These are phyloP conservation scores for Ascochyta fabae DNA, from an alignment of 2,329 filamentous ascomycete species.

Conservation along the genomic window DNA sequence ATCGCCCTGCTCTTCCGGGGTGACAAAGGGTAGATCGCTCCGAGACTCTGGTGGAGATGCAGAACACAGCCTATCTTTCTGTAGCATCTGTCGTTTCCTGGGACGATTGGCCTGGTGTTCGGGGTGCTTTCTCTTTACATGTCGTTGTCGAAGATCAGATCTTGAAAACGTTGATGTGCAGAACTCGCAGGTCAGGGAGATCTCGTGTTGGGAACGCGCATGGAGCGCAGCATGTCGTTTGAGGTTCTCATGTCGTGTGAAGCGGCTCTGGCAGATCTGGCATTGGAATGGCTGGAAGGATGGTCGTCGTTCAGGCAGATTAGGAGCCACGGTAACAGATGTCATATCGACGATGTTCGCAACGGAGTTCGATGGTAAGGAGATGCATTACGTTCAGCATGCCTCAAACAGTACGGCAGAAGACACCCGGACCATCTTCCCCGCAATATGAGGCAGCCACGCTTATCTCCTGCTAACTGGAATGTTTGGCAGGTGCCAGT, in stretches of 20 bases:
- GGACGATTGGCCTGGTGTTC: constrained; percentile 10
- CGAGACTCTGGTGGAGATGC: not conserved
- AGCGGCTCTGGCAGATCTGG: constrained; percentile 27
- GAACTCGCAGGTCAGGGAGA: constrained; percentile 22
- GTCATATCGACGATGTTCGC: not conserved
- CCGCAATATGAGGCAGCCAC: constrained; percentile 9
- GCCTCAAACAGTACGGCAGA: not conserved
- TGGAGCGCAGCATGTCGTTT: constrained; percentile 30
- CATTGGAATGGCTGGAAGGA: constrained; percentile 30
- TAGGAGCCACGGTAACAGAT: constrained; percentile 3
- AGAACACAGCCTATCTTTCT: not conserved
- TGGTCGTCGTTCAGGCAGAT: constrained; percentile 2
- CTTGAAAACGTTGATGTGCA: constrained; percentile 29
- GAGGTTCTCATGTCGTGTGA: constrained; percentile 31
- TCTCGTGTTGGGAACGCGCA: constrained; percentile 14
- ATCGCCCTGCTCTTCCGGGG: constrained; percentile 1
- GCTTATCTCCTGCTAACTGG: constrained; percentile 11
- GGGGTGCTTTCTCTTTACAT: constrained; percentile 28
- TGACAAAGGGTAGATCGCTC: not conserved
- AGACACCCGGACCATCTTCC: not conserved
- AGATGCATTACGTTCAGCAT: constrained; percentile 2
- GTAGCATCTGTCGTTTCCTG: constrained; percentile 13
- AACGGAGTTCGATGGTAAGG: not conserved
- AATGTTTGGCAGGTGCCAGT: not conserved
- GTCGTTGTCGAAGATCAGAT: constrained; percentile 27